phyloP scores from a whole-genome alignment of 2,329 filamentous ascomycete species.

The Incumbomyces lentus region DNA sequence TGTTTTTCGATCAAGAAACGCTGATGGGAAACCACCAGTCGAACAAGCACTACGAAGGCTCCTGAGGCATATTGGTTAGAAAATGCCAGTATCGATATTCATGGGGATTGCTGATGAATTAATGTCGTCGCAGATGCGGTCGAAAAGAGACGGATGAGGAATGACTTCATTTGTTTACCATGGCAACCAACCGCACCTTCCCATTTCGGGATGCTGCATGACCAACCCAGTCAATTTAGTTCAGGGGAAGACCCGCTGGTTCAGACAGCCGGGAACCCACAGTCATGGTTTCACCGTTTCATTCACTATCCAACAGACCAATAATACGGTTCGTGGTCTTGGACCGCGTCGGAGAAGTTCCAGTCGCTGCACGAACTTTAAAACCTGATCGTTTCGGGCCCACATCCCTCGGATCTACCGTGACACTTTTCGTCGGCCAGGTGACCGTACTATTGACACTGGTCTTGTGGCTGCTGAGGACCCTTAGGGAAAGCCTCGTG shows the following conservation, averaged over 20 bases:
- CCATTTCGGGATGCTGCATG: neutral
- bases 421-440: constrained; percentile 2
- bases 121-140: neutral
- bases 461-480: neutral
- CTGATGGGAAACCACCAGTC: too few relatives aligned
- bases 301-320: neutral
- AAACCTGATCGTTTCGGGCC: neutral
- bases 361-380: neutral
- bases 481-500: too few relatives aligned
- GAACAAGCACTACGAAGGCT: neutral
- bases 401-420: too few relatives aligned
- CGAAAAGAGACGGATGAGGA: neutral
- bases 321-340: too few relatives aligned
- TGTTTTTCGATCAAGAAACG: neutral
- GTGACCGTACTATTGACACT: neutral
- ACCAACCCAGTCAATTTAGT: neutral
- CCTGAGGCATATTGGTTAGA: neutral
- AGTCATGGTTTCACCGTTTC: neutral
- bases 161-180: constrained; percentile 9
- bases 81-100: neutral
- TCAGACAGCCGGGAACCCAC: neutral
- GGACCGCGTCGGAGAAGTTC: neutral
- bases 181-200: constrained; percentile 4
- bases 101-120: neutral
- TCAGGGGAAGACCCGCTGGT: constrained; percentile 1